Conservation (phyloP, 768 basidiomycete genomes). For the Tricholoma hemisulphureum region DNA sequence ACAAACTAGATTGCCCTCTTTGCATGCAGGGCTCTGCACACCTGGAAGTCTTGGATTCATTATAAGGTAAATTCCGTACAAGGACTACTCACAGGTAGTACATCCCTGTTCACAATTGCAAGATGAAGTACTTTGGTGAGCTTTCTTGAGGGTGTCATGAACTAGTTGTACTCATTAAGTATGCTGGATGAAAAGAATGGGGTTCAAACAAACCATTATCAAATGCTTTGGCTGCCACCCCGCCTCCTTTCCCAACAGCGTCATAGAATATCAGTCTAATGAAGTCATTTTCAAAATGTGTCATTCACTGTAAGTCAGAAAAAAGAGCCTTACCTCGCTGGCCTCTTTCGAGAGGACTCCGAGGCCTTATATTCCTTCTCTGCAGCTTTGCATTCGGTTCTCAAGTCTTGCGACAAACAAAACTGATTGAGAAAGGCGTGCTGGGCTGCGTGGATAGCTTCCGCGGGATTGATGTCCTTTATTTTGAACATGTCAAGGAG, state of each 20-base stretch:
- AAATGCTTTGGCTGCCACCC: slow-evolving; percentile 75
- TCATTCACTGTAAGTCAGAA: not conserved
- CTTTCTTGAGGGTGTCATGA: slow-evolving; percentile 56
- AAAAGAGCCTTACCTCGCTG: slow-evolving; percentile 49
- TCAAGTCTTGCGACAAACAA: slow-evolving; percentile 62
- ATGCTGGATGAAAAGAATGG: not conserved
- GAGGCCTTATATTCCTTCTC: slow-evolving; percentile 67
- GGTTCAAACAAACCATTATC: slow-evolving; percentile 66
- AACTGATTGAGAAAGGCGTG: slow-evolving; percentile 84
- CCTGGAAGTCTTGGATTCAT: slow-evolving; percentile 41
- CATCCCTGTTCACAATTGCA: slow-evolving; percentile 77
- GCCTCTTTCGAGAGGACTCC: slow-evolving; percentile 59
- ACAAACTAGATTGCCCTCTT: slow-evolving; percentile 66
- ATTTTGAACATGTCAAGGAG: slow-evolving; percentile 51
- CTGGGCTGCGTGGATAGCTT: slow-evolving; percentile 80
- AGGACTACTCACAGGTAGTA: slow-evolving; percentile 49
- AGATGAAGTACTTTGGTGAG: slow-evolving; percentile 51
- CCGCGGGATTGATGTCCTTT: slow-evolving; percentile 66
- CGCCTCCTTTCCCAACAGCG: slow-evolving; percentile 62
- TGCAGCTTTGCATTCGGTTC: slow-evolving; percentile 79
- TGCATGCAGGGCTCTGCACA: slow-evolving; percentile 63
- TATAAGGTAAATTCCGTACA: not conserved
- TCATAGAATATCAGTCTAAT: slow-evolving; percentile 82
- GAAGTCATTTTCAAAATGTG: not conserved
- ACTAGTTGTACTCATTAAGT: slow-evolving; percentile 32